Conservation (phyloP, 1,284 basidiomycete genomes). For the Moesziomyces parantarcticus region DNA sequence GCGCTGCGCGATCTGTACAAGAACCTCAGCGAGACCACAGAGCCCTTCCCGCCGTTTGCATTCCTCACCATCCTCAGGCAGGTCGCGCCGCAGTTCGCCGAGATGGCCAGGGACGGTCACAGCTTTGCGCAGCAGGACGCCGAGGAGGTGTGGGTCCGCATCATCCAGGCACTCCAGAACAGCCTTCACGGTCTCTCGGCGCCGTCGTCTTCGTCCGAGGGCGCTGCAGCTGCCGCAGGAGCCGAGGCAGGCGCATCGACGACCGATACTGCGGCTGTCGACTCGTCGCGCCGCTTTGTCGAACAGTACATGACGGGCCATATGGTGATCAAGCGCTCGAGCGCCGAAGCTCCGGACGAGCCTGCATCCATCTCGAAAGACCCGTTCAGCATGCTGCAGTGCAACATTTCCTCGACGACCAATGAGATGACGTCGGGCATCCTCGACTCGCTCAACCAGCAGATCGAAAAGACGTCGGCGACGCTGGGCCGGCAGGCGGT, state of each 20-base stretch:
- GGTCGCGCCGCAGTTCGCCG: constrained; percentile 91
- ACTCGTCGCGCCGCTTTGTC: constrained; percentile 72
- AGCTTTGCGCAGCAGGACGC: constrained; percentile 92
- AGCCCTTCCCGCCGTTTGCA: constrained; percentile 78
- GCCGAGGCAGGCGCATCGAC: background rate
- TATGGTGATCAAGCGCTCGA: constrained; percentile 77
- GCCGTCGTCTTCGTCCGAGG: background rate
- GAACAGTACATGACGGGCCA: constrained; percentile 86
- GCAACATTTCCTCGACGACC: constrained; percentile 86
- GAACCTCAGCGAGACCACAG: constrained; percentile 80
- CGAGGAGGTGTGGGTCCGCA: constrained; percentile 90
- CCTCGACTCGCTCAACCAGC: constrained; percentile 82
- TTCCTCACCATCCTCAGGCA: constrained; percentile 79
- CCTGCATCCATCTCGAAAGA: constrained; percentile 76
- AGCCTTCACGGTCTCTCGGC: constrained; percentile 68
- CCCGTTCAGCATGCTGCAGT: constrained; percentile 86
- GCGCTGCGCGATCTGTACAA: constrained; percentile 80
- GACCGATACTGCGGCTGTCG: constrained; percentile 9
- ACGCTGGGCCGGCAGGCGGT: constrained; percentile 81
- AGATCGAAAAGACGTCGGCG: constrained; percentile 86
- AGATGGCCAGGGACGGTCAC: constrained; percentile 71
- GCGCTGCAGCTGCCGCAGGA: no score
- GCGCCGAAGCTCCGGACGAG: constrained; percentile 81
- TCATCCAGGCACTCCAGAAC: constrained; percentile 81
- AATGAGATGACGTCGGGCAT: constrained; percentile 92